Percentiles rank a stretch among this genome's conserved stretches.
These are phyloP conservation scores for Ophiostoma ulmi DNA, from an alignment of 2,329 filamentous ascomycete genomes.

Conservation along the genomic window DNA sequence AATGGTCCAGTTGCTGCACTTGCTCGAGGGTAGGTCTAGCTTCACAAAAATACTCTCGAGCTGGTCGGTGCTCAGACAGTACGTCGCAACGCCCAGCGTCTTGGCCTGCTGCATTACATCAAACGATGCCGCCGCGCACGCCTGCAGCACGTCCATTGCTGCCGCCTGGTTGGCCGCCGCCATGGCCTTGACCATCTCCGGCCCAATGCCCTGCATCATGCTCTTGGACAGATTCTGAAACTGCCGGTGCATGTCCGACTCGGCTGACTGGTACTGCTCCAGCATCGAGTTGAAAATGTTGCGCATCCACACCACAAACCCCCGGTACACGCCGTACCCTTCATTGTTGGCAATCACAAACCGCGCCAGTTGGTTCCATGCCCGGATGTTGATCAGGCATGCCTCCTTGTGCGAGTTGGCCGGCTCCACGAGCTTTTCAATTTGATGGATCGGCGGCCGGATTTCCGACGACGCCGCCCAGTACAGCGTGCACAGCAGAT, in stretches of 20 bases:
- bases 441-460: slow-evolving; percentile 49
- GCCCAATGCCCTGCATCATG: slow-evolving; percentile 40
- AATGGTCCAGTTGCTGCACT: slow-evolving; percentile 45
- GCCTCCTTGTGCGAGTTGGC: slow-evolving; percentile 61
- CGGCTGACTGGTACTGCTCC: slow-evolving; percentile 53
- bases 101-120: slow-evolving; percentile 47
- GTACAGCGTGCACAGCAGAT: slow-evolving; percentile 61
- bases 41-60: slow-evolving; percentile 49
- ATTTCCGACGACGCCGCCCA: slow-evolving; percentile 56
- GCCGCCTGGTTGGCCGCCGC: slow-evolving; percentile 49
- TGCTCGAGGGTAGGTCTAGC: slow-evolving; percentile 40
- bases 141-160: slow-evolving; percentile 49
- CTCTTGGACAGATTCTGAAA: slow-evolving; percentile 47
- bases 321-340: slow-evolving; percentile 40
- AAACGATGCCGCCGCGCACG: slow-evolving; percentile 45
- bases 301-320: slow-evolving; percentile 54
- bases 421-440: slow-evolving; percentile 56
- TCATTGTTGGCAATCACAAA: slow-evolving; percentile 50
- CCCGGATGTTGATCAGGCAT: slow-evolving; percentile 57
- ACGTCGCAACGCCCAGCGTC: slow-evolving; percentile 45
- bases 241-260: slow-evolving; percentile 53
- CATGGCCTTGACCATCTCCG: slow-evolving; percentile 46
- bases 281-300: slow-evolving; percentile 53
- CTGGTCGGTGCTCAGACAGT: slow-evolving; percentile 47
- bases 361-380: slow-evolving; percentile 58